These are phyloP conservation scores for Metschnikowia aberdeeniae DNA, from an alignment of 805 yeast genomes.

Conservation along the genomic window DNA sequence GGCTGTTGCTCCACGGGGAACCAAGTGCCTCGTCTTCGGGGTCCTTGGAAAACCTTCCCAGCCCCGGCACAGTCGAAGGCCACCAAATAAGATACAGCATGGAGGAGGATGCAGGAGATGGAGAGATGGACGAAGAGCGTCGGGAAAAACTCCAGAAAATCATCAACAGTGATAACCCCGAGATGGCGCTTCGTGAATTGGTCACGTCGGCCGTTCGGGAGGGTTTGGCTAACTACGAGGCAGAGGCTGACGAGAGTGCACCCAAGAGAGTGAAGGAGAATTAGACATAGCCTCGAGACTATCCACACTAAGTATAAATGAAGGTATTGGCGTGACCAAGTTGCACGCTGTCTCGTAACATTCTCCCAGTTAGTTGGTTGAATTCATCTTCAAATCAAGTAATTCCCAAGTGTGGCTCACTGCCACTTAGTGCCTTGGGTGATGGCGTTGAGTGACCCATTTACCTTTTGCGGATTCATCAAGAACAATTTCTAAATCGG, in stretches of 20 bases:
- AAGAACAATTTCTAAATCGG: too few species aligned
- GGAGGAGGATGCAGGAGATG: conserved; percentile 38
- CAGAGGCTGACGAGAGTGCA: conserved; percentile 23
- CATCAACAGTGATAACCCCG: conserved; percentile 75
- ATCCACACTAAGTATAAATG: neutral
- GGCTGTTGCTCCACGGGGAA: conserved; percentile 34
- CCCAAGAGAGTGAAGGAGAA: conserved; percentile 30
- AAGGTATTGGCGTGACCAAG: too few species aligned
- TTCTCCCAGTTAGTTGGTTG: too few species aligned
- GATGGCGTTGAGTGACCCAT: too few species aligned
- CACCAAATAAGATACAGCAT: conserved; percentile 57
- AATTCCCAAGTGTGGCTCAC: too few species aligned
- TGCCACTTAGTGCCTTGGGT: too few species aligned
- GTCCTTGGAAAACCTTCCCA: conserved; percentile 27
- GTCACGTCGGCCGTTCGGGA: conserved; percentile 63
- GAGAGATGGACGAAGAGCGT: conserved; percentile 49
- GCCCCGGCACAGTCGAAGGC: conserved; percentile 37
- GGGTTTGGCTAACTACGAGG: conserved; percentile 37
- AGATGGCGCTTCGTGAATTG: conserved; percentile 66
- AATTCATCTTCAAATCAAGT: too few species aligned
- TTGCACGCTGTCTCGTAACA: too few species aligned
- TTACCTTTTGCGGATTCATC: too few species aligned
- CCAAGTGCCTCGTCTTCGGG: conserved; percentile 13
- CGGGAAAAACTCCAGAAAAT: conserved; percentile 65
- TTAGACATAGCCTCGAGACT: neutral